Conservation (phyloP, 2,329 filamentous ascomycete species). For the Periconia digitata region DNA sequence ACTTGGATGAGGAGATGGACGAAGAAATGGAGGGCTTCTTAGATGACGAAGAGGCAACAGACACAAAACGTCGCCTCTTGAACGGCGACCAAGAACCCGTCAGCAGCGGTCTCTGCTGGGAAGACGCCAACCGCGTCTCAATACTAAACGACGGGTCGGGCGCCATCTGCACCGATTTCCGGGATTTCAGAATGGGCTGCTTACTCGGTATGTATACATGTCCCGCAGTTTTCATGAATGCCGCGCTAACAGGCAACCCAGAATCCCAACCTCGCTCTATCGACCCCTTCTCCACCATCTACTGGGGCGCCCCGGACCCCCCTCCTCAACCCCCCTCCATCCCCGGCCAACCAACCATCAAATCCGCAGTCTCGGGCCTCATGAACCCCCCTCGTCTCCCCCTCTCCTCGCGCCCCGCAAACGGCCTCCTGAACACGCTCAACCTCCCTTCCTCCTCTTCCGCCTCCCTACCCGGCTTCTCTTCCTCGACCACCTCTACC, state of each 20-base stretch:
- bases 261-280: slow-evolving; percentile 61
- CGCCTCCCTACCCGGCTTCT: neutral
- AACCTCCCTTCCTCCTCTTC: slow-evolving; percentile 32
- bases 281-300: slow-evolving; percentile 79
- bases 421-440: slow-evolving; percentile 36
- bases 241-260: slow-evolving; percentile 18
- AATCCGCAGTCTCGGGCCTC: slow-evolving; percentile 19
- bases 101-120: slow-evolving; percentile 82
- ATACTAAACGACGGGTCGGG: slow-evolving; percentile 48
- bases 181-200: slow-evolving; percentile 72
- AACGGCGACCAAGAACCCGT: slow-evolving; percentile 73
- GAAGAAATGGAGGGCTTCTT: slow-evolving; percentile 89
- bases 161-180: slow-evolving; percentile 52
- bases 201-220: slow-evolving; percentile 62
- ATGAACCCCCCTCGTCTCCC: slow-evolving; percentile 48
- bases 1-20: slow-evolving; percentile 71
- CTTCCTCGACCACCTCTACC: slow-evolving; percentile 11
- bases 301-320: slow-evolving; percentile 62
- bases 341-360: slow-evolving; percentile 12
- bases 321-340: slow-evolving; percentile 21
- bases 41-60: slow-evolving; percentile 73
- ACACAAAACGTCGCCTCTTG: slow-evolving; percentile 59
- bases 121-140: slow-evolving; percentile 54
- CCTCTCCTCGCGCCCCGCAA: slow-evolving; percentile 42
- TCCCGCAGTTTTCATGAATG: neutral